Base-by-base conservation (phyloP, 2,329 filamentous ascomycete species). In the Claviceps capensis region DNA sequence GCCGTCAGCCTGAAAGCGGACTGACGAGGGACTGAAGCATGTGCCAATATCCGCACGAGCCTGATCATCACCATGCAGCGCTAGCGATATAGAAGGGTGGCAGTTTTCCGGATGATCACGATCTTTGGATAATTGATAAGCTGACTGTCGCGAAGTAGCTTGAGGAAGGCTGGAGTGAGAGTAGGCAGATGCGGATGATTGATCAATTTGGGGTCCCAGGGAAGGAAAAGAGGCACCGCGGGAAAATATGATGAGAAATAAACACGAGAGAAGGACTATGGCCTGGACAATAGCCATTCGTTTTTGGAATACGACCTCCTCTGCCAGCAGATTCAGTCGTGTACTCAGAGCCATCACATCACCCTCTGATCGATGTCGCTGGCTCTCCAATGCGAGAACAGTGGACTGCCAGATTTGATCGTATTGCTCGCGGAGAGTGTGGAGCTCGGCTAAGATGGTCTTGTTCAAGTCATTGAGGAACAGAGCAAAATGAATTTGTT, bases 391-490 rank as follows among this genome's bases (percentile, higher is more conserved):
- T 34, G 94, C 90, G 52, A 95, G 83, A 22, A 96, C 85, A 11
- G 94, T 96, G 19, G 86, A 91, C 67, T 95, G 90, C 90, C 91
- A 97, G 13, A 97, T 82, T 62, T 96, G 88, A 63, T 97, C 91
- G 66, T 97, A 97, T 65, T 96, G 86, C 53, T 83, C 81, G 50
- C 88, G 80, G 56, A 93, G 85, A 48, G 77, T 81, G 55, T 81
- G 81, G 38, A 95, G 73, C 65, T 98, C 93, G 16, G 79, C 76
- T 41, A 95, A 76, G 1, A 97, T 88, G 0, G 90, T 96, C 47
- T 74, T 76, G 65, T 98, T 98, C n/a, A 98, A 75, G 40, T 81
- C 81, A 54, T 88, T 81, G 14, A 97, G 75, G 62, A 96, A 96
- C 1, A 76, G 74, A 22, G 85, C 83, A 1, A 91, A 88, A 63